phyloP scores from a whole-genome alignment of 1,284 basidiomycete species.

The Cutaneotrichosporon curvatum region DNA sequence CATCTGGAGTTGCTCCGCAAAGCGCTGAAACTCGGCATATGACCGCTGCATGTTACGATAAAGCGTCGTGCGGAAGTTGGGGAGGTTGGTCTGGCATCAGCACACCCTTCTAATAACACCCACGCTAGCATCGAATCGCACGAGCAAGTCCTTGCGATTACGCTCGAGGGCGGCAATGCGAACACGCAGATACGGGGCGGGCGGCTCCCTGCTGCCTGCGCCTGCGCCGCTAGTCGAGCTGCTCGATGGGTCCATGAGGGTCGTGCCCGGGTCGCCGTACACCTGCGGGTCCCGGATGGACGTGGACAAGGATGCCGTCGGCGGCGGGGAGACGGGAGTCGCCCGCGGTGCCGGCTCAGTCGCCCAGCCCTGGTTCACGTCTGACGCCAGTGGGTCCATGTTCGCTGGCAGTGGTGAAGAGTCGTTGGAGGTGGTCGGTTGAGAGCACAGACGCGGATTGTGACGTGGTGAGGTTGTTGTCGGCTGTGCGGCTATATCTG shows the following conservation, averaged over 20 bases:
- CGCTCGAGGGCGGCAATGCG: conserved; percentile 82
- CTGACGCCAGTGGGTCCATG: conserved; percentile 20
- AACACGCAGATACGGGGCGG: conserved; percentile 66
- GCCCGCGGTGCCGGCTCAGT: not conserved
- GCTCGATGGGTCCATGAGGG: conserved; percentile 23
- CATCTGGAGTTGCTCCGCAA: conserved; percentile 74
- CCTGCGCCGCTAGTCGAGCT: too few relatives aligned
- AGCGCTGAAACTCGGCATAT: conserved; percentile 83
- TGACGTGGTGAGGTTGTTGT: too few relatives aligned
- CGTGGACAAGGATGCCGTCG: conserved; percentile 1
- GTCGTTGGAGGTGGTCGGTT: not conserved
- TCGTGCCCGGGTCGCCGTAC: conserved; percentile 35
- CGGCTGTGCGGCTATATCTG: too few relatives aligned
- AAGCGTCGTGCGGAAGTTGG: conserved; percentile 77
- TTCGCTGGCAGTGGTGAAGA: not conserved
- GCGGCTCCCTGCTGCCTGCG: conserved; percentile 1
- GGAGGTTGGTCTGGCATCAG: conserved; percentile 69
- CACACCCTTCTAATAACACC: conserved; percentile 22
- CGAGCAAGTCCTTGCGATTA: conserved; percentile 82
- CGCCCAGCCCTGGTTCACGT: conserved; percentile 19
- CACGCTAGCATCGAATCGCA: conserved; percentile 88
- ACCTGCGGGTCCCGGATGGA: conserved; percentile 33
- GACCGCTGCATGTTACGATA: conserved; percentile 87
- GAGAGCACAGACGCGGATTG: too few relatives aligned
- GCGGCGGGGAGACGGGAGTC: not conserved